A percentile compares a stretch with the other conserved stretches of the same genome.
phyloP scores from a whole-genome alignment of 805 yeast genomes.

The Metschnikowia shivogae region DNA sequence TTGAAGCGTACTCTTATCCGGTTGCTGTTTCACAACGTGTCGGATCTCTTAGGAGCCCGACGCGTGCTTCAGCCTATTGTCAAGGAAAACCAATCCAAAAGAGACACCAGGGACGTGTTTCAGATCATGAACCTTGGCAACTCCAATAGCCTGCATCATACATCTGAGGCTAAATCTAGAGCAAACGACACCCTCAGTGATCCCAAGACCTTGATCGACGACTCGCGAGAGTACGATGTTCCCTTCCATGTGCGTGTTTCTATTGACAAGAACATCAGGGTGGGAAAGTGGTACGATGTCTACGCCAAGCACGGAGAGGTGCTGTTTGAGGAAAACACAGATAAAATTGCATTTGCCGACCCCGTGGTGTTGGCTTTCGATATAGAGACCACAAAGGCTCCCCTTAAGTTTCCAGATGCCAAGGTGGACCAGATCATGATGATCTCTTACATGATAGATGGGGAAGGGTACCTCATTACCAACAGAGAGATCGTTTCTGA shows the following conservation, averaged over 20 bases:
- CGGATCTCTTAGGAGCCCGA: slow-evolving; percentile 73
- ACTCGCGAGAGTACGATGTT: slow-evolving; percentile 89
- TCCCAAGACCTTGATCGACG: slow-evolving; percentile 66
- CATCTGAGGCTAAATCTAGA: slow-evolving; percentile 4
- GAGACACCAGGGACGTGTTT: slow-evolving; percentile 65
- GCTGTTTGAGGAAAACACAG: slow-evolving; percentile 54
- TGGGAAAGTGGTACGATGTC: slow-evolving; percentile 94
- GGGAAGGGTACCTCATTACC: slow-evolving; percentile 90
- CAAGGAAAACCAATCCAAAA: slow-evolving; percentile 56
- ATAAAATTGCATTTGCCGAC: slow-evolving; percentile 90
- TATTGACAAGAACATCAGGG: slow-evolving; percentile 82
- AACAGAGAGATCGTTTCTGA: slow-evolving; percentile 91
- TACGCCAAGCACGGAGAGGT: slow-evolving; percentile 56
- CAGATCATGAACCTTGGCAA: slow-evolving; percentile 47
- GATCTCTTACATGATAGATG: slow-evolving; percentile 99
- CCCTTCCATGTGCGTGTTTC: slow-evolving; percentile 95
- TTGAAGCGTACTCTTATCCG: slow-evolving; percentile 59
- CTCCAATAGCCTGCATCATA: slow-evolving; percentile 13
- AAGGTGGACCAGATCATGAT: slow-evolving; percentile 91
- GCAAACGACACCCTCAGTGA: slow-evolving; percentile 30
- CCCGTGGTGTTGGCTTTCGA: slow-evolving; percentile 96
- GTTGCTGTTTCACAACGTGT: slow-evolving; percentile 68
- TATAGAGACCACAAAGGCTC: slow-evolving; percentile 96
- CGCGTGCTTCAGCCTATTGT: slow-evolving; percentile 65
- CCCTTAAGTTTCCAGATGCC: slow-evolving; percentile 92